Percentiles rank a stretch among this genome's conserved stretches.
phyloP scores from a whole-genome alignment of 805 yeast genomes.

The Zygoascus bituminiphila region DNA sequence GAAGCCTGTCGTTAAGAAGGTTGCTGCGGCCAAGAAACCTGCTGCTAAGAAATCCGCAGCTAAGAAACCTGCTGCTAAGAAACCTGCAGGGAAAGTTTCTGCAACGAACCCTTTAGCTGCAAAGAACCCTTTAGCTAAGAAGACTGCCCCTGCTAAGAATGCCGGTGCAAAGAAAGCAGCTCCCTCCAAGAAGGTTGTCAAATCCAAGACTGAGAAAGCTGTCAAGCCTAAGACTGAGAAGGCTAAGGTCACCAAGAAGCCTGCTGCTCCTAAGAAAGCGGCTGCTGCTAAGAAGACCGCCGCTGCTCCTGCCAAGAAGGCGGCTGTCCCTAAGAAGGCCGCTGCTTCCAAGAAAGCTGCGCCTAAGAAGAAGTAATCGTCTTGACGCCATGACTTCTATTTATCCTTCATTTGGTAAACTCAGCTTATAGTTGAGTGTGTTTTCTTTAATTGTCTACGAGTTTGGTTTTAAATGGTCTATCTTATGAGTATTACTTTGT shows the following conservation, averaged over 20 bases:
- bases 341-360: constrained; percentile 5
- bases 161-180: constrained; percentile 18
- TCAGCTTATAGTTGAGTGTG: not conserved
- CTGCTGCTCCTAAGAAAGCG: constrained; percentile 6
- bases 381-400: not conserved
- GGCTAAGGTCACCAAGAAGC: not conserved
- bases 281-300: constrained; percentile 5
- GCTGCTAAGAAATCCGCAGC: constrained; percentile 18
- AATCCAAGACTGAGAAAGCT: constrained; percentile 17
- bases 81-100: constrained; percentile 24
- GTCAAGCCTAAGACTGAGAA: constrained; percentile 18
- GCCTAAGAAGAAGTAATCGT: constrained; percentile 6
- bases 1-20: constrained; percentile 22
- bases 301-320: not conserved
- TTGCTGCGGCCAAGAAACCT: constrained; percentile 17
- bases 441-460: not conserved
- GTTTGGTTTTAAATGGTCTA: not conserved
- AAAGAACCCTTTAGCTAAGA: constrained; percentile 26
- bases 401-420: not conserved
- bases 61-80: constrained; percentile 23
- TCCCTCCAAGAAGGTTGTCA: constrained; percentile 19
- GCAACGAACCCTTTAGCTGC: constrained; percentile 38
- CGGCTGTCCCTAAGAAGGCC: constrained; percentile 11
- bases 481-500: not conserved
- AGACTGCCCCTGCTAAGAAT: constrained; percentile 25